Base-by-base conservation (phyloP, 805 yeast species). In the Scheffersomyces spartinae region DNA sequence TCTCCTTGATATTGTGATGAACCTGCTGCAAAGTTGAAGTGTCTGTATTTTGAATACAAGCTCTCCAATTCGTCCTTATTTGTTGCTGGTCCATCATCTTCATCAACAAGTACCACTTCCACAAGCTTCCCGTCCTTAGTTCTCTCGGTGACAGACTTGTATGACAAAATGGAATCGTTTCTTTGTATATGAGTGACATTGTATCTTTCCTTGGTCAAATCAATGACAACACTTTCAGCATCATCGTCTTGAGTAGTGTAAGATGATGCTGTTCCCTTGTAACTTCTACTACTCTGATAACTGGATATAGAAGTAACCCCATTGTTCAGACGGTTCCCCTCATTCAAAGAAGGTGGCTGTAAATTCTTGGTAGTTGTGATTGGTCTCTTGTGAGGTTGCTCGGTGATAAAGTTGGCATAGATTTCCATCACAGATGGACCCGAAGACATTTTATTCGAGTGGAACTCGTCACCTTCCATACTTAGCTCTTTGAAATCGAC, bases 41-140 rank as follows among this genome's bases (percentile, higher is more conserved):
- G n/a, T n/a, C n/a, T 45, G 35, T 61, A 61, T 29, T 49, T 53
- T 4, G 66, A 61, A 32, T 60, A 60, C 23, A 61, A 49, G 34
- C 65, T 59, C 32, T 45, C 47, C 25, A 61, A 46, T 11, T 52
- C 59, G 23, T 49, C 52, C 11, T 42, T 34, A 10, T 44, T 53
- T 4, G 32, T 33, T 7, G 32, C 35, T 6, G 40, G 44, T 12
- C 39, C 46, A 7, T 46, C 56, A 5, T 54, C 60, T 14, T 52
- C 59, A 7, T 59, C 65, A 4, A 61, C 64, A 20, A 60, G 35
- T 2, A 61, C 65, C 5, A 61, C 64, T 28, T 61, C 67, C 0
- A 60, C 55, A 9, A 49, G 48, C 29, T 47, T 52, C 3, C 66
- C 67, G 13, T 49, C 51, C 13, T 38, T 48, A 4, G 47, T 43